phyloP scores from a whole-genome alignment of 1,284 basidiomycete genomes.

The Pseudozyma tsukubaensis region DNA sequence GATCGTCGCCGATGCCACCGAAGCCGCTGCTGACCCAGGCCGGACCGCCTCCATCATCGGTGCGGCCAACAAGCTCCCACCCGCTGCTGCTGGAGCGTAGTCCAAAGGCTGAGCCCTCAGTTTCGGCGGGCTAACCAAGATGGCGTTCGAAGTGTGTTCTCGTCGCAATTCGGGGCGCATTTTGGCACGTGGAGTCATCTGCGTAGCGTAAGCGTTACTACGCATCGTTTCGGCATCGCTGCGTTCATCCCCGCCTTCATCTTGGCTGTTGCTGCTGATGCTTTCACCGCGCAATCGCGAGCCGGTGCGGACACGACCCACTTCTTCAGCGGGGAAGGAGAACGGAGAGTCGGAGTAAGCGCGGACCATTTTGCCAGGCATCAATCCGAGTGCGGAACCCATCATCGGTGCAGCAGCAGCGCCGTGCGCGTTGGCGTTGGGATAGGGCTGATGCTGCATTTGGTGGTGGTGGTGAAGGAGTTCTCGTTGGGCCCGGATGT shows the following conservation, averaged over 20 bases:
- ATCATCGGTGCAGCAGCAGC: not conserved
- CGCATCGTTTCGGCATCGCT: not conserved
- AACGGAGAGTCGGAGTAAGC: slow-evolving; percentile 32
- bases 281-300: slow-evolving; percentile 31
- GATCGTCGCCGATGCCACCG: slow-evolving; percentile 19
- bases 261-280: slow-evolving; percentile 31
- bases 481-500: slow-evolving; percentile 12
- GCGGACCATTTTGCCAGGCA: slow-evolving; percentile 36
- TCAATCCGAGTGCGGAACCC: slow-evolving; percentile 31
- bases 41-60: not conserved
- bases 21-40: slow-evolving; percentile 6
- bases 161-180: slow-evolving; percentile 28
- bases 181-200: slow-evolving; percentile 28
- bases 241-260: slow-evolving; percentile 9
- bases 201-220: slow-evolving; percentile 7
- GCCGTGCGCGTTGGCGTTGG: not conserved
- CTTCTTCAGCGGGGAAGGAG: slow-evolving; percentile 3
- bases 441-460: slow-evolving; percentile 2
- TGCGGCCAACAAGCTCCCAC: not conserved
- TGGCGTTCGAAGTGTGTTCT: slow-evolving; percentile 39
- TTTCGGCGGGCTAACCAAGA: slow-evolving; percentile 26
- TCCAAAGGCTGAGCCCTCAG: not conserved
- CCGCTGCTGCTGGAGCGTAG: not conserved
- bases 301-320: not conserved
- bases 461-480: slow-evolving; percentile 4